Evolutionary conservation across 106 monocot species (phyloP).

Genomic region (Acorus gramineus): DNA sequence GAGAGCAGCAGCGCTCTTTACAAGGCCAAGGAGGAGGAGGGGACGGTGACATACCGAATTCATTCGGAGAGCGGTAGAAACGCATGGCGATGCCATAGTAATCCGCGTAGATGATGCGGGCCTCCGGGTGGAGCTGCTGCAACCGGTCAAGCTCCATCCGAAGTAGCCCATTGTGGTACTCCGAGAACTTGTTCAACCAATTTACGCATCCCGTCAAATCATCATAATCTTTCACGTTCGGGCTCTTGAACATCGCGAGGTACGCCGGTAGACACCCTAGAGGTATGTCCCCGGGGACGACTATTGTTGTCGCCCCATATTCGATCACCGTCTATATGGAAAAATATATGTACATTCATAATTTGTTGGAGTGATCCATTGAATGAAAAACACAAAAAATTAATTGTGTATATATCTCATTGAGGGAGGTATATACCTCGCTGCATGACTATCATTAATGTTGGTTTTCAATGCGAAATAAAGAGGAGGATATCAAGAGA

Average conservation of each 20-base stretch:
- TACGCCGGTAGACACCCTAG: constrained; percentile 36
- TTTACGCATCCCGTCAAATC: constrained; percentile 40
- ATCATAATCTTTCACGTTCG: constrained; percentile 27
- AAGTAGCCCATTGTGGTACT: constrained; percentile 32
- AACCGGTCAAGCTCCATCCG: constrained; percentile 16
- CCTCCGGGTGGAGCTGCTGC: constrained; percentile 21
- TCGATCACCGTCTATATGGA: constrained; percentile 21
- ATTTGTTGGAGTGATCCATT: no score
- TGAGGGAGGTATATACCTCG: background rate
- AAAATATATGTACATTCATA: background rate
- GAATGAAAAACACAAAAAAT: no score
- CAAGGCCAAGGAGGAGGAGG: background rate
- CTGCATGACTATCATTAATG: constrained; percentile 19
- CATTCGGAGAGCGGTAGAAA: constrained; percentile 17
- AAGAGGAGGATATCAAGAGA: background rate
- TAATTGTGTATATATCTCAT: no score
- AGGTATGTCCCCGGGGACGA: constrained; percentile 52
- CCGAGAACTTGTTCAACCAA: constrained; percentile 34
- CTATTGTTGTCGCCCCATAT: constrained; percentile 37
- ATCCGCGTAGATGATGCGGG: constrained; percentile 57
- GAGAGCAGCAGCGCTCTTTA: no score
- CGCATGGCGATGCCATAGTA: constrained; percentile 33
- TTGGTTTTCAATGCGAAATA: no score
- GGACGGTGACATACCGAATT: constrained; percentile 15
- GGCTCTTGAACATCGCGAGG: constrained; percentile 16